Evolutionary conservation across 2,329 filamentous ascomycete species (phyloP), one percentile per base, ranked within the genome.

Genomic region (Berkeleyomyces rouxiae): DNA sequence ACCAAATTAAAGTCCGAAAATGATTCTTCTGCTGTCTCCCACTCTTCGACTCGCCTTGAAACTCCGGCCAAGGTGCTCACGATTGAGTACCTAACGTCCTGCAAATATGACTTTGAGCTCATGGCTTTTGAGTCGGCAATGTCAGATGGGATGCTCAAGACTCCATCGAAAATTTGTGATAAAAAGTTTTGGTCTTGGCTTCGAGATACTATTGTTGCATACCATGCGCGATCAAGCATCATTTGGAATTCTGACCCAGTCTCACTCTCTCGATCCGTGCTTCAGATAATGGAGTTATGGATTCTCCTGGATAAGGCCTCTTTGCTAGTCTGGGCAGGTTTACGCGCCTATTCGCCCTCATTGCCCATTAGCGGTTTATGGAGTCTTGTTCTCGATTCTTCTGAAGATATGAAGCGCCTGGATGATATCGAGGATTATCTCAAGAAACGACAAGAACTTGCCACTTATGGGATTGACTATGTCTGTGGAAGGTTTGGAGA

Each of bases 211-310:
- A 71, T 78, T 0, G 51, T 68, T 1, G 11, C 47, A 0, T 80
- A 80, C 61, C 68, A 74, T 46, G 3, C 13, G 0, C 3, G 31
- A 3, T 74, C 74, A 0, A 47, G 37, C 0, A 0, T 1, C 0
- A 7, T 42, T 0, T 83, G 82, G 51, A 2, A 61, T 0, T 65
- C 59, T 0, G 73, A 76, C 1, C 77, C 82, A 0, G 75, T 79
- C 64, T 70, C 70, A 0, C 67, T 72, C 0, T 86, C 83, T 0
- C 65, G 76, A 3, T 83, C 84, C 78, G 63, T 82, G 2, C 72
- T 86, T 0, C 80, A 77, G 0, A 67, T 80, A 0, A 66, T 82
- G 2, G 81, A 85, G 61, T 68, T 86, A 0, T 86, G 83, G 83
- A 68, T 81, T 6, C 79, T 78, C 0, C 76, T 78, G 40, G 82